A percentile compares a stretch with the other conserved stretches of the same genome.
phyloP scores from a whole-genome alignment of 2,329 filamentous ascomycete genomes.

The Rutstroemia sp. region DNA sequence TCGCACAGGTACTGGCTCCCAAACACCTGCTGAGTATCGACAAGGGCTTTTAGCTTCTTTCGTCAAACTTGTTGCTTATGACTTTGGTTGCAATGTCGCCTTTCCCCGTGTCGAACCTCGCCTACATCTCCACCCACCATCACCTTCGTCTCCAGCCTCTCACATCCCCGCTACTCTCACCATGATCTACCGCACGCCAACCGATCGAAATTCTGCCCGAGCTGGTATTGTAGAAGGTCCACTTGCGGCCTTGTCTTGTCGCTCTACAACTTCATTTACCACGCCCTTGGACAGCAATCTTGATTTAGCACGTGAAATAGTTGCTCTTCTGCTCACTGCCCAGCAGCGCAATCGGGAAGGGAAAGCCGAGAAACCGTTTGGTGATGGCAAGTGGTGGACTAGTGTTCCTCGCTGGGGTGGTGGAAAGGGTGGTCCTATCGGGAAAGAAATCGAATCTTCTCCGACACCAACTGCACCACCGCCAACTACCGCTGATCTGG shows the following conservation, averaged over 20 bases:
- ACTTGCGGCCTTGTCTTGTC: conserved; percentile 50
- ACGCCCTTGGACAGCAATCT: conserved; percentile 49
- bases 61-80: conserved; percentile 56
- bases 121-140: conserved; percentile 41
- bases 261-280: conserved; percentile 47
- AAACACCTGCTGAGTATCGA: conserved; percentile 52
- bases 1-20: conserved; percentile 43
- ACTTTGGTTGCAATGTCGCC: conserved; percentile 56
- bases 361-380: conserved; percentile 47
- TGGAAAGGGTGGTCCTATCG: conserved; percentile 54
- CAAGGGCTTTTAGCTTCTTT: conserved; percentile 51
- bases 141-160: conserved; percentile 30
- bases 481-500: background rate
- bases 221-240: conserved; percentile 55
- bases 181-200: conserved; percentile 54
- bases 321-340: conserved; percentile 53
- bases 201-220: conserved; percentile 51
- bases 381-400: conserved; percentile 55
- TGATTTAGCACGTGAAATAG: conserved; percentile 54
- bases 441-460: conserved; percentile 38
- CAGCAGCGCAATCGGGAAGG: conserved; percentile 56
- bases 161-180: conserved; percentile 52
- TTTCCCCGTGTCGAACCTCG: conserved; percentile 51
- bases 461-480: background rate
- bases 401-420: conserved; percentile 55